Conservation (phyloP, 2,329 filamentous ascomycete species). For the Chaetomiaceae sp. region DNA sequence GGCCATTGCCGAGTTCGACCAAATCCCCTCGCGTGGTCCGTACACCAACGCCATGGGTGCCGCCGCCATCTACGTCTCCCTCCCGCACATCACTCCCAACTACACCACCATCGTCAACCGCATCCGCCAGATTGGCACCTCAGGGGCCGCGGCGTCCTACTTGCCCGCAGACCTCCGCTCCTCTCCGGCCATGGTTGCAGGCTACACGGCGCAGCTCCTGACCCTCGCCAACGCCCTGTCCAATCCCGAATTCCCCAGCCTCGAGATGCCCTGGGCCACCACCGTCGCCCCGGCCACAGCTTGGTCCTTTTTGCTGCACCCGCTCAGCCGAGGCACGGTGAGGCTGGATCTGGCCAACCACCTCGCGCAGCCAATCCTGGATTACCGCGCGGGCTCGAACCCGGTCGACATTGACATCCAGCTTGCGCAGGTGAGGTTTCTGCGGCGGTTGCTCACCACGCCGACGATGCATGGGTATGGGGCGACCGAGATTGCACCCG, state of each 20-base stretch:
- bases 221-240: slow-evolving; percentile 12
- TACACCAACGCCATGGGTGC: slow-evolving; percentile 35
- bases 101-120: slow-evolving; percentile 6
- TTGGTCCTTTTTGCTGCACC: slow-evolving; percentile 27
- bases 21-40: slow-evolving; percentile 33
- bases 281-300: slow-evolving; percentile 20
- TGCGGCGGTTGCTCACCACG: slow-evolving; percentile 26
- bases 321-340: slow-evolving; percentile 24
- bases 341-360: slow-evolving; percentile 30
- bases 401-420: slow-evolving; percentile 50
- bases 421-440: slow-evolving; percentile 33
- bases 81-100: slow-evolving; percentile 16
- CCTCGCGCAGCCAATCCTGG: slow-evolving; percentile 33
- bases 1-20: slow-evolving; percentile 30
- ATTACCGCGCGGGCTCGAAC: slow-evolving; percentile 38
- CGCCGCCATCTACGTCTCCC: slow-evolving; percentile 30
- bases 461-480: slow-evolving; percentile 26
- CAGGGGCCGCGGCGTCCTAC: slow-evolving; percentile 8
- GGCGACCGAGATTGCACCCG: slow-evolving; percentile 35
- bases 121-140: slow-evolving; percentile 11
- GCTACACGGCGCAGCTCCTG: slow-evolving; percentile 19
- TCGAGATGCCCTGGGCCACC: slow-evolving; percentile 17
- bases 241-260: slow-evolving; percentile 11
- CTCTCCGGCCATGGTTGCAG: slow-evolving; percentile 14
- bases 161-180: slow-evolving; percentile 13